A percentile compares a stretch with the other conserved stretches of the same genome.
Evolutionary conservation across 192 early-diverging fungal genomes (phyloP).

Genomic region (Gamsiella multidivaricata): DNA sequence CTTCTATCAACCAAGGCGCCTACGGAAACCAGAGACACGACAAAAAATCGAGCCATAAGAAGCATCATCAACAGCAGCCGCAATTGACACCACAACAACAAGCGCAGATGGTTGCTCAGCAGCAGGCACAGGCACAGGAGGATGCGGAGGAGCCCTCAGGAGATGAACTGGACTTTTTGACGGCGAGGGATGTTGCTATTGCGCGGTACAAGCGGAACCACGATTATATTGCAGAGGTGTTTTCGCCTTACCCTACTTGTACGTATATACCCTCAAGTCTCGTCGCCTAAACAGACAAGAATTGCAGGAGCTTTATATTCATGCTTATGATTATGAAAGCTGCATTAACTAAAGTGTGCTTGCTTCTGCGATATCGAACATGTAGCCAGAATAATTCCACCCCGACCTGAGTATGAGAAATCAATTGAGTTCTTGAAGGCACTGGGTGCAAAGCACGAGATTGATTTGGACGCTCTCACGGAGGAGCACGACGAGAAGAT

Average conservation of each 20-base stretch:
- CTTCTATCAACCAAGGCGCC: conserved; percentile 14
- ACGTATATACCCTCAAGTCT: conserved; percentile 27
- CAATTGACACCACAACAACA: conserved; percentile 43
- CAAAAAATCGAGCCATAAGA: conserved; percentile 48
- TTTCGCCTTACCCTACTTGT: conserved; percentile 69
- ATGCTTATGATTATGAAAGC: too few relatives aligned
- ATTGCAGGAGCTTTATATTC: too few relatives aligned
- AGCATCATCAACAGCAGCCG: conserved; percentile 40
- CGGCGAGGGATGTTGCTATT: conserved; percentile 70
- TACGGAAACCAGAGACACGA: conserved; percentile 46
- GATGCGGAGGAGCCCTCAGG: conserved; percentile 70
- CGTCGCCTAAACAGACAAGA: too few relatives aligned
- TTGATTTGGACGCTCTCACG: conserved; percentile 40
- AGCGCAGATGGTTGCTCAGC: conserved; percentile 30
- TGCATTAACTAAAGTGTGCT: too few relatives aligned
- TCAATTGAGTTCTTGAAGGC: conserved; percentile 18
- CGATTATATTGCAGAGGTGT: conserved; percentile 74
- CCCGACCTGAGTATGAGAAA: conserved; percentile 9
- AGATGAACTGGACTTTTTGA: conserved; percentile 69
- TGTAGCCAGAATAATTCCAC: conserved; percentile 20
- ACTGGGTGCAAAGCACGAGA: conserved; percentile 28
- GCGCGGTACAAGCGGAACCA: conserved; percentile 72
- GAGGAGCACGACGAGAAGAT: conserved; percentile 56
- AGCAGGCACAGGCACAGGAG: conserved; percentile 53
- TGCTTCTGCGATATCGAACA: too few relatives aligned